Conservation (phyloP, 805 yeast species). For the Suhomyces kilbournensis region DNA sequence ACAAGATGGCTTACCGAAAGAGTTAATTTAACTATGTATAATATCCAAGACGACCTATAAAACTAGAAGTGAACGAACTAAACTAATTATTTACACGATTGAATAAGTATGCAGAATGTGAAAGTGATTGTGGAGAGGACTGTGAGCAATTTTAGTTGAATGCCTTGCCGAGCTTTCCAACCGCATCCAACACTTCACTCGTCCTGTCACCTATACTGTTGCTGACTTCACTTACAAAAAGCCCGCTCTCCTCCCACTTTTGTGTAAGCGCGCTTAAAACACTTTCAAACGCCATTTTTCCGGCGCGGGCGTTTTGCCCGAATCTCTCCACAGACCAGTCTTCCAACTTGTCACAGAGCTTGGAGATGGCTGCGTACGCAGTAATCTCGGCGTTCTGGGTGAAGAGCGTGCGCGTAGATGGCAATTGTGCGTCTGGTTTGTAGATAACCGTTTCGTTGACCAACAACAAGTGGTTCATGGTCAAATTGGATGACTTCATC, state of each 20-base stretch:
- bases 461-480: conserved; percentile 68
- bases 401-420: conserved; percentile 56
- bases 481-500: conserved; percentile 82
- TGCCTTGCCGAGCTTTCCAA: conserved; percentile 14
- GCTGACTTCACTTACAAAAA: conserved; percentile 30
- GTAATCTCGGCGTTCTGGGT: conserved; percentile 84
- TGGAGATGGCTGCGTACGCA: conserved; percentile 70
- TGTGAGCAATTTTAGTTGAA: too few species aligned
- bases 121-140: too few species aligned
- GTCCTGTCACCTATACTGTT: conserved; percentile 18
- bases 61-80: neutral
- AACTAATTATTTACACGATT: neutral
- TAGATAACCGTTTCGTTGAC: conserved; percentile 89
- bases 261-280: conserved; percentile 57
- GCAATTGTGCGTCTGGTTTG: conserved; percentile 59
- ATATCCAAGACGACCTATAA: neutral
- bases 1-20: neutral
- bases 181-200: conserved; percentile 13
- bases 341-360: conserved; percentile 78
- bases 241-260: conserved; percentile 42
- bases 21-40: too few species aligned
- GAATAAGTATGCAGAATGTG: neutral
- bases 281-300: conserved; percentile 79
- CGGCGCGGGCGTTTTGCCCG: conserved; percentile 79
- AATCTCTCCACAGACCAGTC: conserved; percentile 91